Evolutionary conservation across 2,329 filamentous ascomycete genomes (phyloP).

Genomic region (Ophiostoma ips): DNA sequence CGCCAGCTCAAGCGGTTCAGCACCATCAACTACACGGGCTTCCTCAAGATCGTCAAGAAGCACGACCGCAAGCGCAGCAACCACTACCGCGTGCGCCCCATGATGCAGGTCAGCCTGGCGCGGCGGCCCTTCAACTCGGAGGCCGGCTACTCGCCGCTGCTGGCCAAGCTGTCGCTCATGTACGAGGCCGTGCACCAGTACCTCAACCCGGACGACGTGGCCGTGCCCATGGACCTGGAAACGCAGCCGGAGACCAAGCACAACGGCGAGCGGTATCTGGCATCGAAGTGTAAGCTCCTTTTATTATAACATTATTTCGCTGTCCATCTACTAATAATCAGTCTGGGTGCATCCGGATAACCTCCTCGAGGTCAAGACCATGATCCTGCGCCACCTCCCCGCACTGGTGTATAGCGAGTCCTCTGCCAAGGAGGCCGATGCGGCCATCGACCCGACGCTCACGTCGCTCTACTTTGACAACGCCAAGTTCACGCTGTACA

Average conservation of each 20-base stretch:
- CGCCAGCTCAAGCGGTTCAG: constrained; percentile 92
- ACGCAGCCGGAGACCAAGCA: constrained; percentile 38
- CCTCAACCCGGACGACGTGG: constrained; percentile 39
- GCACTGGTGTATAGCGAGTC: constrained; percentile 88
- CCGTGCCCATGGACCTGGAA: constrained; percentile 32
- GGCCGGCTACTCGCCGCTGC: constrained; percentile 69
- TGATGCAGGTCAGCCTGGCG: constrained; percentile 82
- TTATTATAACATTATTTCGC: background rate
- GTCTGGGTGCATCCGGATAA: constrained; percentile 95
- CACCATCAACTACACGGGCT: constrained; percentile 92
- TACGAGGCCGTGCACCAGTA: constrained; percentile 88
- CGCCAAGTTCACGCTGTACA: constrained; percentile 71
- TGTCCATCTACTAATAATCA: background rate
- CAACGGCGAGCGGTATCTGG: constrained; percentile 62
- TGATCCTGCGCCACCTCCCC: constrained; percentile 79
- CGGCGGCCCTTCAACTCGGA: constrained; percentile 90
- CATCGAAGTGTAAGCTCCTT: constrained; percentile 60
- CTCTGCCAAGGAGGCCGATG: constrained; percentile 67
- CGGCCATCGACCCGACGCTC: constrained; percentile 72
- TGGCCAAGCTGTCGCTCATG: constrained; percentile 87
- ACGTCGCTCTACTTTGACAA: constrained; percentile 96
- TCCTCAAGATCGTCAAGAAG: constrained; percentile 97
- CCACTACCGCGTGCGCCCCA: constrained; percentile 75
- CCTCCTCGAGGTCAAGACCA: constrained; percentile 90
- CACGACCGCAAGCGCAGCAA: constrained; percentile 86